phyloP scores from a whole-genome alignment of 345 rosid genomes.

The Punica granatum region DNA sequence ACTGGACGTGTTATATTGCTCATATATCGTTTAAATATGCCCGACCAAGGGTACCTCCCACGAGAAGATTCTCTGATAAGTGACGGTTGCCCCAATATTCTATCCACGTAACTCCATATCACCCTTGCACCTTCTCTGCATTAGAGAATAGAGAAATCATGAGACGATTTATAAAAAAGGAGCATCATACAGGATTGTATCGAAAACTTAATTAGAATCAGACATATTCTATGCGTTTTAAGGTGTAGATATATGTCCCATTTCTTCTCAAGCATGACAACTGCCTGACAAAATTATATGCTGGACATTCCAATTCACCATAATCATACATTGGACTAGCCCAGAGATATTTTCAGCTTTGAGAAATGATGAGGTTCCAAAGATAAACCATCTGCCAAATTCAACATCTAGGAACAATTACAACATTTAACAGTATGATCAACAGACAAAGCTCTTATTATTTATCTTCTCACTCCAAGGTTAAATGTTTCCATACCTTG shows the following conservation, averaged over 20 bases:
- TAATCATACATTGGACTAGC: neutral
- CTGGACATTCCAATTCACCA: neutral
- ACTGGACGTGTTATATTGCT: constrained; percentile 36
- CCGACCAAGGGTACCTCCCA: constrained; percentile 98
- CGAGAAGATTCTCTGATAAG: constrained; percentile 95
- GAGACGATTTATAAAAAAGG: neutral
- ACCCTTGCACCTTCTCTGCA: constrained; percentile 98
- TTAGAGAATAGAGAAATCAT: constrained; percentile 6
- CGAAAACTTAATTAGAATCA: neutral
- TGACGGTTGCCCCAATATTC: constrained; percentile 97
- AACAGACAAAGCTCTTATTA: neutral
- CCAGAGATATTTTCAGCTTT: neutral
- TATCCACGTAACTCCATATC: constrained; percentile 94
- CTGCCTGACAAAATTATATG: neutral
- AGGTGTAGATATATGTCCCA: neutral
- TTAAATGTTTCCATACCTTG: constrained; percentile 44
- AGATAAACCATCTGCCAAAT: neutral
- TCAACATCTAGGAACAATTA: neutral
- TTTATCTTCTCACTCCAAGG: neutral
- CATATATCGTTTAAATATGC: constrained; percentile 38
- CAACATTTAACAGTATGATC: neutral
- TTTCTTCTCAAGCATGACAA: neutral
- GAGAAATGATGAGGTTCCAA: neutral
- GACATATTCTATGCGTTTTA: neutral
- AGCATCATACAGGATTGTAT: neutral